Conservation (phyloP, 768 basidiomycete species). For the Thelephora ganbajun region DNA sequence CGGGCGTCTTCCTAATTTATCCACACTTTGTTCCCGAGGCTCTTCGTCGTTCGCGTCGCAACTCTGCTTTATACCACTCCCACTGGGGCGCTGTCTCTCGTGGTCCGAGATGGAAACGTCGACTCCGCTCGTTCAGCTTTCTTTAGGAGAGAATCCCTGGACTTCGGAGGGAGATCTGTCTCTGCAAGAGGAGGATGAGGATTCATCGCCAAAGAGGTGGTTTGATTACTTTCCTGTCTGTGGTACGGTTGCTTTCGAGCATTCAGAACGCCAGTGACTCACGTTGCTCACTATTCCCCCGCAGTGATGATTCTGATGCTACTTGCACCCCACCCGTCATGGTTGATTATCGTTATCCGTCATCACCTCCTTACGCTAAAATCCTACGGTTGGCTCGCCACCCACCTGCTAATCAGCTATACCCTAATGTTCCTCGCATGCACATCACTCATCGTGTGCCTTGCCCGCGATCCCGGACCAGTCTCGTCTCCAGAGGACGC, state of each 20-base stretch:
- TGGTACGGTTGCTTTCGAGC: constrained; percentile 22
- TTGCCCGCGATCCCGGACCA: constrained; percentile 65
- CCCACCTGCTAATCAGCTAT: constrained; percentile 48
- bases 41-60: too few species aligned
- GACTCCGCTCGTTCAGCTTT: background rate
- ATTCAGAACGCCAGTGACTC: constrained; percentile 12
- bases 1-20: too few species aligned
- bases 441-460: constrained; percentile 59
- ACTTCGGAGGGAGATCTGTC: background rate
- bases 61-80: too few species aligned
- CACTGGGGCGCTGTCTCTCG: too few species aligned
- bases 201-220: constrained; percentile 32
- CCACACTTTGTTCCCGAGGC: too few species aligned
- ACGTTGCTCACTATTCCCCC: background rate
- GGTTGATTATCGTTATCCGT: constrained; percentile 50
- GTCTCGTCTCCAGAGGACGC: constrained; percentile 17
- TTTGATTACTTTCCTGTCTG: constrained; percentile 43
- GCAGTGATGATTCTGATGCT: constrained; percentile 41
- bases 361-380: constrained; percentile 48
- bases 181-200: constrained; percentile 17
- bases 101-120: too few species aligned
- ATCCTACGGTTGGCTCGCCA: constrained; percentile 28
- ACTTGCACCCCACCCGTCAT: constrained; percentile 61
- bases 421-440: constrained; percentile 54
- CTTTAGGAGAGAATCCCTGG: background rate